Base-by-base conservation (phyloP, 2,329 filamentous ascomycete species). In the Botrytis hyacinthi region DNA sequence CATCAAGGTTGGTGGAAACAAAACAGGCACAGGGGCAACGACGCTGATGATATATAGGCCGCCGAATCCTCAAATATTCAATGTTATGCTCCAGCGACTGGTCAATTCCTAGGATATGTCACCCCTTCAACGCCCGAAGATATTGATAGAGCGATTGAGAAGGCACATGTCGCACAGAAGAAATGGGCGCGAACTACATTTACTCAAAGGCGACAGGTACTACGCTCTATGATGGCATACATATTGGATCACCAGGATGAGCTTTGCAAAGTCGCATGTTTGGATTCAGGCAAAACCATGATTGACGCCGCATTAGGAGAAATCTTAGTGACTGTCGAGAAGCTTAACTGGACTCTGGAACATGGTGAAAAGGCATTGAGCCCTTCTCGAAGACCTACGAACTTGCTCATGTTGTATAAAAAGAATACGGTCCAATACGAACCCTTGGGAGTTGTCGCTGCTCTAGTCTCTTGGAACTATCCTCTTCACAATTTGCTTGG, bases 381-480 rank as follows among this genome's bases (percentile, higher is more conserved):
- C 51, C 89, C 93, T 0, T 91, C 92, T 76, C 85, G 85, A 67
- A 87, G 96, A 71, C 94, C 95, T 8, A 97, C 94, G 1, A 98
- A 97, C 82, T 86, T 97, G 63, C 87, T 99, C 76, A 97, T 99
- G 94, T 89, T 91, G 83, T 98, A 98, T 84, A 99, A 99, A 87
- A 90, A 89, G 81, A 98, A 98, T 81, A 91, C 91, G 75, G 94
- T 99, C 42, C 85, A 88, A 68, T 99, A 97, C 82, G 95, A 99
- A 83, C 95, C 96, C 22, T 85, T 98, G 32, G 96, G 96, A 26
- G 94, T 99, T 51, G 93, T 99, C 9, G 92, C 94, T 18, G 95
- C 96, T 29, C 91, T 95, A 70, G 94, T 99, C 61, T 96, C 93
- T 81, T 99, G 96, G 96, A 99, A 99, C 85, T 98, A 94, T 81